Evolutionary conservation across 1,139 yeast genomes (phyloP).

Genomic region (Saccharomycopsis hybrid): DNA sequence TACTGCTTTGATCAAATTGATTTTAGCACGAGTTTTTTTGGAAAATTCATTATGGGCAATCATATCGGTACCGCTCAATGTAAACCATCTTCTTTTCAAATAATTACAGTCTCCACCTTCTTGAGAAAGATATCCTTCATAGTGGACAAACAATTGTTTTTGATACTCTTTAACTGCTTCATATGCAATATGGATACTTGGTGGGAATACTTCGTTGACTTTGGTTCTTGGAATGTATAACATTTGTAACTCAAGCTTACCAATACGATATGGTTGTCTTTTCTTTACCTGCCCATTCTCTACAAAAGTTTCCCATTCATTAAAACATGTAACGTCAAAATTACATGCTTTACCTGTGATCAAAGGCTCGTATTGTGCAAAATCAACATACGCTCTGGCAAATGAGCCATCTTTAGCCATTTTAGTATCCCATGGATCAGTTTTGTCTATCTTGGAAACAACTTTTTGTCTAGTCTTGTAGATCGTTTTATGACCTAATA

Average conservation of each 20-base stretch:
- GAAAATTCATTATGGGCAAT: constrained; percentile 61
- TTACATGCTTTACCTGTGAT: constrained; percentile 48
- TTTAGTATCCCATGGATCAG: constrained; percentile 50
- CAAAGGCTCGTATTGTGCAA: constrained; percentile 51
- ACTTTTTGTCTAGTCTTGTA: constrained; percentile 39
- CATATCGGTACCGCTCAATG: constrained; percentile 51
- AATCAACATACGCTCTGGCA: constrained; percentile 65
- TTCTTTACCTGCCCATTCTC: constrained; percentile 30
- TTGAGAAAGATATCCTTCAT: constrained; percentile 64
- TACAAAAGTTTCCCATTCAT: constrained; percentile 66
- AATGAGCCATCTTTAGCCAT: constrained; percentile 86
- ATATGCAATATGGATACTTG: constrained; percentile 54
- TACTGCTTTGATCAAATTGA: constrained; percentile 56
- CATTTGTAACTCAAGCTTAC: constrained; percentile 64
- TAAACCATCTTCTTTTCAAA: constrained; percentile 59
- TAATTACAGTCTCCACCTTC: constrained; percentile 72
- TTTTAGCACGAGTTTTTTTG: constrained; percentile 57
- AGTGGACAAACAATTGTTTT: constrained; percentile 33
- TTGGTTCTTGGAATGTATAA: constrained; percentile 61
- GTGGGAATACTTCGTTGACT: constrained; percentile 53
- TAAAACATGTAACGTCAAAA: constrained; percentile 57
- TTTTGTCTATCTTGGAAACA: constrained; percentile 41
- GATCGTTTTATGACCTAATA: constrained; percentile 36
- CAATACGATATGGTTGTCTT: constrained; percentile 56
- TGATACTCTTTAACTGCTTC: constrained; percentile 44